Evolutionary conservation across 1,139 yeast genomes (phyloP).

Genomic region (Kurtzmaniella quercitrusa): DNA sequence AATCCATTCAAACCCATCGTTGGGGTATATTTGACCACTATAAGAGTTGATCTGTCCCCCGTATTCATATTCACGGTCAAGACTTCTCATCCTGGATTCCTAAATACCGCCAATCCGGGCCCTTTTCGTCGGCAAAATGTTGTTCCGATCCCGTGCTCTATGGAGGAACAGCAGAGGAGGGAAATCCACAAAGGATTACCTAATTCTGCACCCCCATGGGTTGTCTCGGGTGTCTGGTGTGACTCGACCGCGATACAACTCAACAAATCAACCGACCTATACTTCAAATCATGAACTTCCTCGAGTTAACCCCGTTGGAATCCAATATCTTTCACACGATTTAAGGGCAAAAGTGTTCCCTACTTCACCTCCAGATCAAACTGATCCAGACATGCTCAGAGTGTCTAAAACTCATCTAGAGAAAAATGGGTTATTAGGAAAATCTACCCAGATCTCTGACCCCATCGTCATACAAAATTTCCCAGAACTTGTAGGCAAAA

Average conservation of each 20-base stretch:
- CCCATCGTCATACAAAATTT: constrained; percentile 58
- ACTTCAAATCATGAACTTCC: constrained; percentile 34
- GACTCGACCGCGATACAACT: background rate
- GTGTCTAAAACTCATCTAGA: constrained; percentile 60
- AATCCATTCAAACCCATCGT: too few species aligned
- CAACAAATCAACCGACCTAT: background rate
- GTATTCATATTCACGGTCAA: too few species aligned
- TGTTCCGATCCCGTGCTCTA: background rate
- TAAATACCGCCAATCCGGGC: background rate
- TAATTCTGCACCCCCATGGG: background rate
- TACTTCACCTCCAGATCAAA: constrained; percentile 17
- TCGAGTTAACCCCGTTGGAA: constrained; percentile 58
- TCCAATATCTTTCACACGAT: constrained; percentile 60
- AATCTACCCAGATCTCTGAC: constrained; percentile 59
- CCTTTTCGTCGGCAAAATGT: background rate
- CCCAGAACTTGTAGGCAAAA: constrained; percentile 65
- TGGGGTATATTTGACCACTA: too few species aligned
- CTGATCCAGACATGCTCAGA: constrained; percentile 40
- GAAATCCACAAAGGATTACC: background rate
- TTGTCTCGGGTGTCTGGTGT: too few species aligned
- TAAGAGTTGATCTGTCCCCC: too few species aligned
- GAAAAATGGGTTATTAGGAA: constrained; percentile 69
- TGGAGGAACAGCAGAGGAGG: background rate
- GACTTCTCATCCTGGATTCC: too few species aligned
- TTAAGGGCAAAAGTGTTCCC: constrained; percentile 65